Evolutionary conservation across 2,329 filamentous ascomycete genomes (phyloP), one percentile per base, ranked within the genome.

Genomic region (Sporothrix inflata): DNA sequence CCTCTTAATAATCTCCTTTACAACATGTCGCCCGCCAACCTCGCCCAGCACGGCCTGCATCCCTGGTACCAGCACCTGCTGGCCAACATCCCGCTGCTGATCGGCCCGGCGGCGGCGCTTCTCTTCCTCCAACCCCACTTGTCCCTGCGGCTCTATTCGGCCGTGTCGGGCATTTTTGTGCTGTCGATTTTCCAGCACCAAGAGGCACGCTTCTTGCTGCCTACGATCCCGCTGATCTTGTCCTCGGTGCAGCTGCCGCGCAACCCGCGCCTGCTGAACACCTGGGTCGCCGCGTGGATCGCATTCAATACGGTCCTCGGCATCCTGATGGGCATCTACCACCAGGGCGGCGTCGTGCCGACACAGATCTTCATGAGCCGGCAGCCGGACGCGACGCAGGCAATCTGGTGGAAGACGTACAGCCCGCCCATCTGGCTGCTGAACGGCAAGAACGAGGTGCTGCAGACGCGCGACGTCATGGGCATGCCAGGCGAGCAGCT

Each of bases 401-500:
- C 90, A 3, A 85, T 92, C 68, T 95, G 92, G 92, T 95, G 92
- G 92, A 94, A 94, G 80, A 94, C 92, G 0, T 94, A 94, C 79
- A 92, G 90, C 79, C 92, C 92, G 21, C 92, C 92, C 0, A 90
- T 91, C 47, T 95, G 92, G 92, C 85, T 95, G 24, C 84, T 94
- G 7, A 91, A 94, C 75, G 90, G 91, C 70, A 92, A 92, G 80
- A 94, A 92, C 75, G 87, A 90, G 75, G 85, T 92, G 11, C 81
- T 94, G n/a, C 85, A 83, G 40, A 94, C 92, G 1, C 85, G 85
- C 73, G 92, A 94, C 77, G 83, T 94, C 24, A 94, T 94, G 89
- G 91, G 92, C 4, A 87, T 92, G 81, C 84, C 87, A 51, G 89
- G 89, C 7, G 84, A 86, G 1, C 76, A 82, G 7, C 84, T 94